A percentile compares a stretch with the other conserved stretches of the same genome.
Conservation (phyloP, 257 asterid species). For the Nicotiana sylvestris region DNA sequence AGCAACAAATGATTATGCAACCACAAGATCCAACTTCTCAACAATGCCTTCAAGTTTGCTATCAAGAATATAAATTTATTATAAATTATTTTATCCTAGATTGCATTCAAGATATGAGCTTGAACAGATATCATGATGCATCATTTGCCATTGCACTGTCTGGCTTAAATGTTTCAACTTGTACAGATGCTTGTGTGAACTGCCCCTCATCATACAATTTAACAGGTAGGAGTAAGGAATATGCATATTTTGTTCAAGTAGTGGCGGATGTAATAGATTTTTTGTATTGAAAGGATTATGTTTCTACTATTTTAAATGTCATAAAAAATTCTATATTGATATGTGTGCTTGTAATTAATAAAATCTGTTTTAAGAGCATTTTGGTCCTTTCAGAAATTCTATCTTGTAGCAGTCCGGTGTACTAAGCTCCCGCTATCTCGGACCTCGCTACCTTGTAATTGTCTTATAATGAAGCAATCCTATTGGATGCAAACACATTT, state of each 20-base stretch:
- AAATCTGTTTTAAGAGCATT: too few species aligned
- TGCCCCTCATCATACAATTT: background rate
- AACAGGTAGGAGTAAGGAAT: background rate
- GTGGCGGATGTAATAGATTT: background rate
- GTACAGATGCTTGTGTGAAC: background rate
- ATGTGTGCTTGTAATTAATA: too few species aligned
- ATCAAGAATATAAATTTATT: background rate
- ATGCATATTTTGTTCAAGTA: background rate
- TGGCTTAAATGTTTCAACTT: background rate
- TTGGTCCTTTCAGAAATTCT: too few species aligned
- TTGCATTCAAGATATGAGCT: background rate
- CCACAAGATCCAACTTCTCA: background rate
- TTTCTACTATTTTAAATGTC: too few species aligned
- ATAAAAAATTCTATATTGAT: too few species aligned
- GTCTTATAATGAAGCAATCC: too few species aligned
- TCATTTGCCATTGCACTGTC: background rate
- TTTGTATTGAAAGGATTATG: background rate
- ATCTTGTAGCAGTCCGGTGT: too few species aligned
- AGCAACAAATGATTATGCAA: background rate
- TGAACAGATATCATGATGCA: background rate
- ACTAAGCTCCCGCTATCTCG: too few species aligned
- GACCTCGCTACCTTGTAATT: too few species aligned
- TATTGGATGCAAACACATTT: too few species aligned
- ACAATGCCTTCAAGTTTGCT: background rate
- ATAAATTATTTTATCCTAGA: background rate